Evolutionary conservation across 176 grass and related monocot genomes (phyloP), one percentile per base, ranked within the genome.

Genomic region (Zoysia japonica): DNA sequence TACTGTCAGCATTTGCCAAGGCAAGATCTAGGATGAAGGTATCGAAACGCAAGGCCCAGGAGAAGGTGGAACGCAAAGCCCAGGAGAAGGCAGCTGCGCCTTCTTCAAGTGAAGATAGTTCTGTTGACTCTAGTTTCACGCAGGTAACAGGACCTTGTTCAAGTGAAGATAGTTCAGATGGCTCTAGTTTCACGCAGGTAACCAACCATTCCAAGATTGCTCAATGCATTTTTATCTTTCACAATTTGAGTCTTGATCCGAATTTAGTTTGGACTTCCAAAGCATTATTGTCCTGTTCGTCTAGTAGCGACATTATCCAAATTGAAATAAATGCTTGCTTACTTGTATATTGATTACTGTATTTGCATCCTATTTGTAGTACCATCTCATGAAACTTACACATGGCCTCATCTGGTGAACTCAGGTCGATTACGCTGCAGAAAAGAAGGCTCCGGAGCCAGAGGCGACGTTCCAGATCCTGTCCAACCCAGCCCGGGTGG

Each of bases 1-100:
- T 96, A 62, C 69, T 96, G 74, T 96, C 93, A 46, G 88, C 90
- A 5, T 87, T 80, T 70, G 93, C 93, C 19, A 96, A 96, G 82
- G 80, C 93, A 5, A 96, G 92, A 72, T 82, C 90, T 37, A 90
- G 85, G 71, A 87, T 85, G 8, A 96, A 92, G 72, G 92, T 92
- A 74, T 84, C 85, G 9, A 89, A 90, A 48, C 88, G 76, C 59
- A 91, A 91, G 74, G 74, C 81, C 41, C 80, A 72, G 70, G 93
- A 92, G 72, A 96, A 96, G 78, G 86, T 82, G 9, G 93, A 90
- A 48, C 88, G 76, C 59, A 91, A 91, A 72, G 74, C 81, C 41
- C 80, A 72, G 70, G 93, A 92, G 72, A 96, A 92, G 73, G 36
- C 71, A 62, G 57, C 9, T 49, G 28, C 75, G 70, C 46, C 41